Evolutionary conservation across 768 basidiomycete species (phyloP).

Genomic region (Dictyophora rubrovolvata): DNA sequence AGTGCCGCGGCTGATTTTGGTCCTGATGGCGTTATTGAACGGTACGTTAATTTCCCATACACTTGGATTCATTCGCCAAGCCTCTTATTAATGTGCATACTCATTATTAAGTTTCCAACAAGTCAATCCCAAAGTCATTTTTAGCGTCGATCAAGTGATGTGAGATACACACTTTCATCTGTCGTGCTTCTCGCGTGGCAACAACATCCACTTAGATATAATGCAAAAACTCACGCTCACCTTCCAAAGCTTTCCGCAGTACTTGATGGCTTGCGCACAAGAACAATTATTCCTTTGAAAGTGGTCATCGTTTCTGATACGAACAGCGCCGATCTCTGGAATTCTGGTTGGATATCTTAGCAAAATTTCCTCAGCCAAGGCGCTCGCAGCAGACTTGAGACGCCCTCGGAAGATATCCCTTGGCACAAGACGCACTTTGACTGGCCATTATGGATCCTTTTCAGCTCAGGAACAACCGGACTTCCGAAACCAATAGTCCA

Average conservation of each 20-base stretch:
- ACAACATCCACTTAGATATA: conserved; percentile 39
- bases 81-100: neutral
- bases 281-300: conserved; percentile 29
- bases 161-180: conserved; percentile 22
- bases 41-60: conserved; percentile 27
- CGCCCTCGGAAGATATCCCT: conserved; percentile 47
- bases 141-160: conserved; percentile 65
- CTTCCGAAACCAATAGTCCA: conserved; percentile 61
- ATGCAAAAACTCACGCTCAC: conserved; percentile 59
- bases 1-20: conserved; percentile 78
- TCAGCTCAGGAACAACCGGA: conserved; percentile 80
- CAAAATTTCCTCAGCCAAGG: conserved; percentile 42
- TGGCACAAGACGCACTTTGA: conserved; percentile 58
- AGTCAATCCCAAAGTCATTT: conserved; percentile 63
- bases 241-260: conserved; percentile 52
- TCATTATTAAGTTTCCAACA: conserved; percentile 50
- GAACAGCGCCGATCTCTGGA: conserved; percentile 29
- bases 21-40: conserved; percentile 64
- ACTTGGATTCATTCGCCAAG: neutral
- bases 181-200: neutral
- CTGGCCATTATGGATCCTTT: conserved; percentile 78
- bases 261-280: conserved; percentile 38
- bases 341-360: conserved; percentile 44
- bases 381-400: conserved; percentile 34
- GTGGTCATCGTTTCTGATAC: conserved; percentile 49